Conservation (phyloP, 352 stramenopile genomes). For the Thraustochytrium striatum region DNA sequence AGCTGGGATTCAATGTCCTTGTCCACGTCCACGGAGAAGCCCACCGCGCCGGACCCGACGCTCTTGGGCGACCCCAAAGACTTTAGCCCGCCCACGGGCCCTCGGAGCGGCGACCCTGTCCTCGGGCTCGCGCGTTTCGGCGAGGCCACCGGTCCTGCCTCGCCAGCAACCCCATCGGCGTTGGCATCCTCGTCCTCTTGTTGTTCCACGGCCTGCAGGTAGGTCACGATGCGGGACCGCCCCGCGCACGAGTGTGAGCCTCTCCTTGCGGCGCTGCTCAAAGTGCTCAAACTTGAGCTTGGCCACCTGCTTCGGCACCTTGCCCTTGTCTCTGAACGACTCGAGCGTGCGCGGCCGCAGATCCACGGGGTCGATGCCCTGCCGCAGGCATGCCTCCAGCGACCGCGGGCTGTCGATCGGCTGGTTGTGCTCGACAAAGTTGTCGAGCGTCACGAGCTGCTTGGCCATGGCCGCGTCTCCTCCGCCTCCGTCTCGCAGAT, state of each 20-base stretch:
- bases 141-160: background rate
- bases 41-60: background rate
- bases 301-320: slow-evolving; percentile 40
- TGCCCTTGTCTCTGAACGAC: slow-evolving; percentile 16
- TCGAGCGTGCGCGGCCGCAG: slow-evolving; percentile 2
- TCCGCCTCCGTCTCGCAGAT: background rate
- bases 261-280: slow-evolving; percentile 5
- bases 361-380: slow-evolving; percentile 35
- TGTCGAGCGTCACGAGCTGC: background rate
- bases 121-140: background rate
- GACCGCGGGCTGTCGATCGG: slow-evolving; percentile 32
- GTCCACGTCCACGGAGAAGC: background rate
- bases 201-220: background rate
- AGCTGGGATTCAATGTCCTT: slow-evolving; percentile 27
- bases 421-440: slow-evolving; percentile 29
- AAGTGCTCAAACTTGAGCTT: slow-evolving; percentile 37
- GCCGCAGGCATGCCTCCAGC: slow-evolving; percentile 30
- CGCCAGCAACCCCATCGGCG: too few relatives aligned
- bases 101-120: slow-evolving; percentile 19
- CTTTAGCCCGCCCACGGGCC: too few relatives aligned
- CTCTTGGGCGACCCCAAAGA: background rate
- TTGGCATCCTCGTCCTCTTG: background rate
- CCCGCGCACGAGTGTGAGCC: slow-evolving; percentile 12
- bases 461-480: background rate
- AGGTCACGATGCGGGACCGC: background rate